phyloP scores from a whole-genome alignment of 2,329 filamentous ascomycete species.

The Colletotrichum sp. region DNA sequence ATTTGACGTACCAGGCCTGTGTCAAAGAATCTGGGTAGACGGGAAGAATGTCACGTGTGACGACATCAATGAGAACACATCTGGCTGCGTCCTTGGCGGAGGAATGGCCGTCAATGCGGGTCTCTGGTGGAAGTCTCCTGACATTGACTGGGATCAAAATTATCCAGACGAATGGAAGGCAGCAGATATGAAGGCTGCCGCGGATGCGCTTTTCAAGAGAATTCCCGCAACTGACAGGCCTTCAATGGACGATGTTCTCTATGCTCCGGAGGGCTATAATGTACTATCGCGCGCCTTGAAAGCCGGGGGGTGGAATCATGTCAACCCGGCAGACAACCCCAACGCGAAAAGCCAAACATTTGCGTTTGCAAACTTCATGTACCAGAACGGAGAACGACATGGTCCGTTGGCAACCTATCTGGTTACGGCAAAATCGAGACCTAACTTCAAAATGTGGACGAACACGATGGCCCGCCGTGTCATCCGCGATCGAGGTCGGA shows the following conservation, averaged over 20 bases:
- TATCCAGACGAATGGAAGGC: not conserved
- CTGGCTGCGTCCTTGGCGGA: not conserved
- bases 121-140: not conserved
- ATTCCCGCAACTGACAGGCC: not conserved
- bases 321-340: not conserved
- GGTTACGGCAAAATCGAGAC: not conserved
- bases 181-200: not conserved
- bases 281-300: not conserved
- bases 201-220: not conserved
- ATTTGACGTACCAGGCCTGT: not conserved
- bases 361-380: not conserved
- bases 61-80: not conserved
- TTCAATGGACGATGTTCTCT: not conserved
- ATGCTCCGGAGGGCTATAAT: not conserved
- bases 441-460: not conserved
- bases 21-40: not conserved
- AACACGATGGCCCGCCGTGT: not conserved
- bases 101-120: not conserved
- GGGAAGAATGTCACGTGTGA: not conserved
- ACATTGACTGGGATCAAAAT: not conserved
- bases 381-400: not conserved
- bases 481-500: not conserved
- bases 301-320: not conserved
- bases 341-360: not conserved
- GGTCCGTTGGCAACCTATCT: not conserved